Conservation (phyloP, 495 filamentous ascomycete species). For the Penicillium bovifimosum region DNA sequence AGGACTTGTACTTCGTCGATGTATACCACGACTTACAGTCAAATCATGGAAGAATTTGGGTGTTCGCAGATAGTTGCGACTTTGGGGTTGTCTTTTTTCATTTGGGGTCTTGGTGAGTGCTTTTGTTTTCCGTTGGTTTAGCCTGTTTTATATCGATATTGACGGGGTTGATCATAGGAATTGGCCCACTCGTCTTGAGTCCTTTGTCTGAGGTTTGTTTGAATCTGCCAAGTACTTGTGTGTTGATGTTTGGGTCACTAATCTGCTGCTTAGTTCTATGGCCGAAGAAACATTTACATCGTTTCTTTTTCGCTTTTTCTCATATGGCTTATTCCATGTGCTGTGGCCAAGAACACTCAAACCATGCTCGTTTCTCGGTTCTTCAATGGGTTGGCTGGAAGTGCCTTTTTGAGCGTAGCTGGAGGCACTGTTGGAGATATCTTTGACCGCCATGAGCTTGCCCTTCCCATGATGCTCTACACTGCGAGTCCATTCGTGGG, state of each 20-base stretch:
- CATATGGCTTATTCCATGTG: slow-evolving; percentile 83
- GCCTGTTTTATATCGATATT: slow-evolving; percentile 11
- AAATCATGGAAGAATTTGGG: slow-evolving; percentile 71
- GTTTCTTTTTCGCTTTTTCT: slow-evolving; percentile 70
- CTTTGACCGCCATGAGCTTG: slow-evolving; percentile 70
- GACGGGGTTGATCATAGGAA: slow-evolving; percentile 33
- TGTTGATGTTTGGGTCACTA: background rate
- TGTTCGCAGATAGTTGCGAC: slow-evolving; percentile 67
- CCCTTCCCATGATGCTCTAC: slow-evolving; percentile 75
- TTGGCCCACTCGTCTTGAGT: slow-evolving; percentile 67
- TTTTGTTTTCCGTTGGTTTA: slow-evolving; percentile 9
- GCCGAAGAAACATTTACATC: slow-evolving; percentile 79
- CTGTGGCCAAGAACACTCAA: slow-evolving; percentile 74
- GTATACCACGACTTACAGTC: slow-evolving; percentile 82
- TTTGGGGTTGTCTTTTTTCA: slow-evolving; percentile 73
- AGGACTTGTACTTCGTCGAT: slow-evolving; percentile 86
- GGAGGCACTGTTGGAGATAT: slow-evolving; percentile 90
- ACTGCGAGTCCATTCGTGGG: slow-evolving; percentile 73
- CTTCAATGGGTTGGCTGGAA: slow-evolving; percentile 77
- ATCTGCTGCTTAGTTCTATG: slow-evolving; percentile 68
- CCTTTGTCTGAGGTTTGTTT: slow-evolving; percentile 54
- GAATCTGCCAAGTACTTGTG: too few relatives aligned
- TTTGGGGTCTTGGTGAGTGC: slow-evolving; percentile 55
- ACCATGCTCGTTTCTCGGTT: slow-evolving; percentile 83
- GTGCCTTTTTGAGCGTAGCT: slow-evolving; percentile 83